phyloP scores from a whole-genome alignment of 176 grass and related monocot genomes.

The Chrysopogon serrulatus region DNA sequence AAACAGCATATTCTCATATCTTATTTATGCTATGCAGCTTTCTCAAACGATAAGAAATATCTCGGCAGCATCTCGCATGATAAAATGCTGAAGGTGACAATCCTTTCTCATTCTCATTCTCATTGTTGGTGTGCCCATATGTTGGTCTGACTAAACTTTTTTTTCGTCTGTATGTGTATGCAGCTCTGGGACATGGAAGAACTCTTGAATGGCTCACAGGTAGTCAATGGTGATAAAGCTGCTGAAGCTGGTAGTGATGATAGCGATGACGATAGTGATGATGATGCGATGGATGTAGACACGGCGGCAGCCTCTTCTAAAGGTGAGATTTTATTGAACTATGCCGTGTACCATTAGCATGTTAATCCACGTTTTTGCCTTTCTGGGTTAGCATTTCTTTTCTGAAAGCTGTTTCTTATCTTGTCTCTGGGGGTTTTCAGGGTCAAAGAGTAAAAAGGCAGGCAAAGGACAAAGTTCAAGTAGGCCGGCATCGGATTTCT shows the following conservation, averaged over 20 bases:
- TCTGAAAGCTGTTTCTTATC: neutral
- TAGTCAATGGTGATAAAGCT: conserved; percentile 5
- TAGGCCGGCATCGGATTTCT: conserved; percentile 35
- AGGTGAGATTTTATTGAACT: conserved; percentile 25
- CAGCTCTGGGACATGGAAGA: conserved; percentile 96
- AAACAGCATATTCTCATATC: neutral
- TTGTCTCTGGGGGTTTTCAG: neutral
- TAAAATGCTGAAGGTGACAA: conserved; percentile 80
- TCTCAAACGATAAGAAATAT: conserved; percentile 78
- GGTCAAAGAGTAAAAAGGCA: conserved; percentile 19
- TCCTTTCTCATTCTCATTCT: neutral
- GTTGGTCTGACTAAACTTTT: neutral
- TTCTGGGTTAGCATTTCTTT: neutral
- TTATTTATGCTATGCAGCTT: conserved; percentile 35
- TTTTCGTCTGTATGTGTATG: conserved; percentile 12
- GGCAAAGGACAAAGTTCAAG: conserved; percentile 28
- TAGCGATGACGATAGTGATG: conserved; percentile 32
- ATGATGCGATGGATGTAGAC: conserved; percentile 84
- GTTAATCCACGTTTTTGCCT: neutral
- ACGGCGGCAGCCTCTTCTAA: conserved; percentile 43
- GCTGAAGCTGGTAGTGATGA: conserved; percentile 47
- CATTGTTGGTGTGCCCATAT: neutral
- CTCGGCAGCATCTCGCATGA: conserved; percentile 95
- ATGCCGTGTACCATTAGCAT: neutral
- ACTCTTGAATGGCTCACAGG: conserved; percentile 45